Evolutionary conservation across 768 basidiomycete genomes (phyloP).

Genomic region (Lentinula detonsa): DNA sequence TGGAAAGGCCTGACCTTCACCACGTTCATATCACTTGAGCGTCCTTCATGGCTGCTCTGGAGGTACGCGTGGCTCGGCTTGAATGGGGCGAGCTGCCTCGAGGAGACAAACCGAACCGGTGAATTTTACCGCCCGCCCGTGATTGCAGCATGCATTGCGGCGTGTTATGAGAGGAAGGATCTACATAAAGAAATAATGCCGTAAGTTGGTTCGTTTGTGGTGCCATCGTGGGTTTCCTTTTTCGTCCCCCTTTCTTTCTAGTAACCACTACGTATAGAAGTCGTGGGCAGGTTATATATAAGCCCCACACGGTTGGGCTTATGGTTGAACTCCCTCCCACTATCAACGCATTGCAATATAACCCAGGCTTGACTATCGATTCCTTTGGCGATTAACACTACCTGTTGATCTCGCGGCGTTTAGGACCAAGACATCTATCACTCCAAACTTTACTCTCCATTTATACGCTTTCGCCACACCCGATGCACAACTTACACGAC

Average conservation of each 20-base stretch:
- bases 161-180: neutral
- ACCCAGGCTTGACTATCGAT: neutral
- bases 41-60: neutral
- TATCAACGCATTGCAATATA: neutral
- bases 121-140: neutral
- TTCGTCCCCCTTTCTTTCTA: constrained; percentile 4
- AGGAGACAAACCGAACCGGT: constrained; percentile 3
- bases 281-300: constrained; percentile 6
- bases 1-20: neutral
- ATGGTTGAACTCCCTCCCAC: neutral
- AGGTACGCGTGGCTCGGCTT: neutral
- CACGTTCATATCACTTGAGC: constrained; percentile 4
- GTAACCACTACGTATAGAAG: constrained; percentile 1
- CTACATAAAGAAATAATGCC: constrained; percentile 3
- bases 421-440: neutral
- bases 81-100: constrained; percentile 2
- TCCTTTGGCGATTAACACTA: neutral
- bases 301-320: constrained; percentile 1
- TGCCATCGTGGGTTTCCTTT: constrained; percentile 5
- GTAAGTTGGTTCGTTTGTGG: constrained; percentile 6
- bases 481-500: neutral
- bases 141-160: neutral
- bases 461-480: neutral
- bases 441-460: neutral
- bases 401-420: too few species aligned